phyloP scores from a whole-genome alignment of 768 basidiomycete species.

The Chiua virens region DNA sequence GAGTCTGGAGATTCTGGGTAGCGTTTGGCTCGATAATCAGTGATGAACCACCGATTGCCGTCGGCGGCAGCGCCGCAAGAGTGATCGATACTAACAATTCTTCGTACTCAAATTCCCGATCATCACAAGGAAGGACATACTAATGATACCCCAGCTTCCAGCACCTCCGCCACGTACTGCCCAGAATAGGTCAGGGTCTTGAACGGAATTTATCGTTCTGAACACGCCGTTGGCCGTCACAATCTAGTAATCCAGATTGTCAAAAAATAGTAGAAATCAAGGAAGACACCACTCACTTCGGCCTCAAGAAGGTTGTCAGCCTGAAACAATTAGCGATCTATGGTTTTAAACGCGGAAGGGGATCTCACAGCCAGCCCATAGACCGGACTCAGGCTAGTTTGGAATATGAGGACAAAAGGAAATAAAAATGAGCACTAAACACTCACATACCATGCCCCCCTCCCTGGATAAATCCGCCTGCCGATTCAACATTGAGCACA shows the following conservation, averaged over 20 bases:
- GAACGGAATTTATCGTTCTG: conserved; percentile 38
- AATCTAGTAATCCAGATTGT: conserved; percentile 15
- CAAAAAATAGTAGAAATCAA: background rate
- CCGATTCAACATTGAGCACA: background rate
- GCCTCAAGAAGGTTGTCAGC: conserved; percentile 48
- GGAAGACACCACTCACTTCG: conserved; percentile 5
- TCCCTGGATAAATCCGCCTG: conserved; percentile 48
- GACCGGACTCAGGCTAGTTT: conserved; percentile 16
- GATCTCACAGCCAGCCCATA: conserved; percentile 2
- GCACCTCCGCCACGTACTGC: conserved; percentile 54
- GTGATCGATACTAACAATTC: conserved; percentile 9
- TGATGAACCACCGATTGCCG: conserved; percentile 3
- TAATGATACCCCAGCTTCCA: conserved; percentile 47
- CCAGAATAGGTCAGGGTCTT: conserved; percentile 50
- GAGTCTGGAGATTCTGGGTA: conserved; percentile 1
- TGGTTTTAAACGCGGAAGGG: background rate
- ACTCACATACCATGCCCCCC: conserved; percentile 43
- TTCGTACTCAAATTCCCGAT: background rate
- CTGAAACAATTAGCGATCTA: conserved; percentile 19
- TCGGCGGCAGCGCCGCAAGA: conserved; percentile 5
- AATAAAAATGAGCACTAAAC: background rate
- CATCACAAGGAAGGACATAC: conserved; percentile 3
- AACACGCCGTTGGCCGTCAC: conserved; percentile 42
- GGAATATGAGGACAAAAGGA: background rate
- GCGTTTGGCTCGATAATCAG: conserved; percentile 9